Evolutionary conservation across 148 eudicot genomes (phyloP).

Genomic region (Rhododendron henanense): DNA sequence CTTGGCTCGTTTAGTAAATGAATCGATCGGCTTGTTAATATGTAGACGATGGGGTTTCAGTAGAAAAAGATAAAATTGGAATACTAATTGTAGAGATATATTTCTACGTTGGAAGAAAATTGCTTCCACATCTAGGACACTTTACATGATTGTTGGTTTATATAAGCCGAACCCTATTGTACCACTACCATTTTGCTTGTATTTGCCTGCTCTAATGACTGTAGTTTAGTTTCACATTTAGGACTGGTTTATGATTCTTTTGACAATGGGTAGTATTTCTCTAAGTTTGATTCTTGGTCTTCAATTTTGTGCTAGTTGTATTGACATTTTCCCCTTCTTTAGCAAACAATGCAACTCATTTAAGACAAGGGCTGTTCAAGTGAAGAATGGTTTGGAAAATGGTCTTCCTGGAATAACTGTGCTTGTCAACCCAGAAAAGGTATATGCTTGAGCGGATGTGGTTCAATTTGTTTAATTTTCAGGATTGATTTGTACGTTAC

Average conservation of each 20-base stretch:
- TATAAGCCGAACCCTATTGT: neutral
- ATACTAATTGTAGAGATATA: neutral
- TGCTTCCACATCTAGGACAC: neutral
- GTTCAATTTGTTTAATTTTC: neutral
- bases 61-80: neutral
- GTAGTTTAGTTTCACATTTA: neutral
- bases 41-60: neutral
- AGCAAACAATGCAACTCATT: slow-evolving; percentile 58
- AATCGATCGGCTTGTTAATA: neutral
- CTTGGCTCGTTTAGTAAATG: no score
- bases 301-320: neutral
- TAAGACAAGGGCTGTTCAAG: slow-evolving; percentile 46
- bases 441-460: slow-evolving; percentile 12
- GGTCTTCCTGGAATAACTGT: slow-evolving; percentile 48
- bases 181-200: neutral
- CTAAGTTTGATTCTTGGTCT: neutral
- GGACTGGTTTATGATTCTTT: neutral
- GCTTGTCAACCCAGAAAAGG: slow-evolving; percentile 66
- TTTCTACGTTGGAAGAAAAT: neutral
- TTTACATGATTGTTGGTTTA: neutral
- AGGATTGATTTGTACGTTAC: neutral
- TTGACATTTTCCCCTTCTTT: neutral
- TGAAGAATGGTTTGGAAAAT: slow-evolving; percentile 43
- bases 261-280: neutral
- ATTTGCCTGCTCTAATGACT: neutral